Percentiles rank a stretch among this genome's conserved stretches.
Conservation (phyloP, 2,329 filamentous ascomycete genomes). For the Neoascochyta sp. region DNA sequence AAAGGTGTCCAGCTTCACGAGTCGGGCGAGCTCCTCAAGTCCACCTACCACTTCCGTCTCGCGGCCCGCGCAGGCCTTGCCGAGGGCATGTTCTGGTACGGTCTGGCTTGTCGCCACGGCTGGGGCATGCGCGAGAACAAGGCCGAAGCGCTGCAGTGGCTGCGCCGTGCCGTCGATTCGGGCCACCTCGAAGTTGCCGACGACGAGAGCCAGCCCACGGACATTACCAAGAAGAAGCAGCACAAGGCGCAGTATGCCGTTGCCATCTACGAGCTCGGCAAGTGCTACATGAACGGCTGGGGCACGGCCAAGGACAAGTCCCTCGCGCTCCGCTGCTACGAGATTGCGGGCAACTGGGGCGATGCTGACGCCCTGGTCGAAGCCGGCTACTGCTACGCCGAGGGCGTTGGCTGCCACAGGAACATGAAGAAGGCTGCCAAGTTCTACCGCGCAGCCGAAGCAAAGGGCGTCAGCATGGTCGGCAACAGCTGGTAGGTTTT, state of each 20-base stretch:
- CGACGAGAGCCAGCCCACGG: constrained; percentile 66
- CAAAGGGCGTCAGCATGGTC: constrained; percentile 94
- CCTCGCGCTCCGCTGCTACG: constrained; percentile 86
- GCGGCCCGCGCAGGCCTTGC: constrained; percentile 82
- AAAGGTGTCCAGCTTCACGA: constrained; percentile 91
- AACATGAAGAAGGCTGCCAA: constrained; percentile 90
- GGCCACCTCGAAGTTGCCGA: constrained; percentile 79
- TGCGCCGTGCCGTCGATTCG: constrained; percentile 83
- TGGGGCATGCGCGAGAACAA: constrained; percentile 97
- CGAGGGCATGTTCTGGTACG: constrained; percentile 94
- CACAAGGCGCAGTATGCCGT: constrained; percentile 91
- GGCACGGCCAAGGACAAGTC: constrained; percentile 89
- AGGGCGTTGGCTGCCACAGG: constrained; percentile 92
- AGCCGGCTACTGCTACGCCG: constrained; percentile 92
- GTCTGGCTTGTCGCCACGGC: constrained; percentile 88
- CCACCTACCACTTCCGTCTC: constrained; percentile 89
- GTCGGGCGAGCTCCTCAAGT: constrained; percentile 81
- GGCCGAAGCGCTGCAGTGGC: constrained; percentile 84
- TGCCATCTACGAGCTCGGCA: constrained; percentile 92
- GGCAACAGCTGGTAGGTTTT: constrained; percentile 89
- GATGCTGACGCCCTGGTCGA: constrained; percentile 92
- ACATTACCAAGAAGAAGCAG: constrained; percentile 70
- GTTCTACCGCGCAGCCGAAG: constrained; percentile 85
- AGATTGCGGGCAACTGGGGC: constrained; percentile 93
- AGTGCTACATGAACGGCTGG: constrained; percentile 98